phyloP scores from a whole-genome alignment of 2,329 filamentous ascomycete species.

The Colletotrichum chrysophilum region DNA sequence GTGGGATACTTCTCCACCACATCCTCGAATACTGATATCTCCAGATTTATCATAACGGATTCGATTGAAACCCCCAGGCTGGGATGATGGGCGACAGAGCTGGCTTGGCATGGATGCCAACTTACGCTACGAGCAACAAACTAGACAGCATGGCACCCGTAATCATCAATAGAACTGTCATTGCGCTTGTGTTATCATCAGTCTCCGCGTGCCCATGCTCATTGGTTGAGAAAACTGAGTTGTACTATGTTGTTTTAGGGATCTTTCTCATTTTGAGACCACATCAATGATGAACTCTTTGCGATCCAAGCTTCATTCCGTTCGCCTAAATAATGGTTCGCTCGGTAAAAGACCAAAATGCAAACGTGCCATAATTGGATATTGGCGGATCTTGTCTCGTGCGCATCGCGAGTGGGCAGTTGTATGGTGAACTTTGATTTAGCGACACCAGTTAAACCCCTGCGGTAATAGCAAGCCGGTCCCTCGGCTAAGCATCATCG shows the following conservation, averaged over 20 bases:
- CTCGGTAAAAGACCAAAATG: background rate
- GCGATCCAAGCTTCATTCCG: background rate
- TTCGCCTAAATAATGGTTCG: background rate
- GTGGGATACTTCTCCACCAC: background rate
- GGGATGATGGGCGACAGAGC: background rate
- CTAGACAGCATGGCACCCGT: background rate
- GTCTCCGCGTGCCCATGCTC: background rate
- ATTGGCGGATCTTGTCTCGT: background rate
- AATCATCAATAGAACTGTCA: background rate
- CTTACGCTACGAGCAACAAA: background rate
- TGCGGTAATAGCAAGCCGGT: background rate
- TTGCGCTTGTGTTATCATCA: background rate
- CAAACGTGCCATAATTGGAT: accelerated
- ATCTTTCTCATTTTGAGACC: background rate
- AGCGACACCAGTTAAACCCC: background rate
- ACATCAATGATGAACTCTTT: background rate
- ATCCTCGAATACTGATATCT: background rate
- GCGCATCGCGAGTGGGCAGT: background rate
- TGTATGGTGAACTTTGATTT: background rate
- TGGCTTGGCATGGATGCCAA: background rate
- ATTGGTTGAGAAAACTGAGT: background rate
- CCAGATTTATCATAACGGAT: background rate
- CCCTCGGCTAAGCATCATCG: background rate
- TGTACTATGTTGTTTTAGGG: background rate
- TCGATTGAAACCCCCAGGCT: background rate